Percentiles rank a stretch among this genome's conserved stretches.
phyloP scores from a whole-genome alignment of 176 grass and related monocot genomes.

The Eleusine coracana region DNA sequence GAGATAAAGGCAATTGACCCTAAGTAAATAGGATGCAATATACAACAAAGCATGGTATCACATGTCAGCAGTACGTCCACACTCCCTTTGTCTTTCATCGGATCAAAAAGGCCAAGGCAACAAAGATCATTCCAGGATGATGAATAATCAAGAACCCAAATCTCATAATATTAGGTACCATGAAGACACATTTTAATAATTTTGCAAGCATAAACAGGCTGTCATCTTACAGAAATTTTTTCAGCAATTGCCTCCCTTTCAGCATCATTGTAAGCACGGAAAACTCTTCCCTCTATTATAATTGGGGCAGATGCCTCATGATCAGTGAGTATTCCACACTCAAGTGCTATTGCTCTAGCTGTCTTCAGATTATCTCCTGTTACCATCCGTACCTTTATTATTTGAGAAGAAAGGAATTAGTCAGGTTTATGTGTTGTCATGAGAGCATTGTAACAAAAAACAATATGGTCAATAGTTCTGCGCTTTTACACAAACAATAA shows the following conservation, averaged over 20 bases:
- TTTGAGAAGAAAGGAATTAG: conserved; percentile 26
- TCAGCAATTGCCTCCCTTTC: conserved; percentile 58
- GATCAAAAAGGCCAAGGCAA: conserved; percentile 29
- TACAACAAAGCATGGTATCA: conserved; percentile 9
- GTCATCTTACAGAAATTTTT: conserved; percentile 63
- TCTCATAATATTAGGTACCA: neutral
- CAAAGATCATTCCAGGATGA: conserved; percentile 5
- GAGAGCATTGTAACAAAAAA: conserved; percentile 6
- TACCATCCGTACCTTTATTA: conserved; percentile 86
- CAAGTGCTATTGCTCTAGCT: conserved; percentile 88
- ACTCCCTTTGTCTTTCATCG: neutral
- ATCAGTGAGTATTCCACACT: conserved; percentile 84
- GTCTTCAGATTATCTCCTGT: conserved; percentile 99
- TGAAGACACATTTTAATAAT: conserved; percentile 15
- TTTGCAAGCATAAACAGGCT: conserved; percentile 23
- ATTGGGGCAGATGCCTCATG: conserved; percentile 36
- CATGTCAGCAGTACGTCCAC: neutral
- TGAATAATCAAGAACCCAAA: conserved; percentile 18
- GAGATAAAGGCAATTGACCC: neutral
- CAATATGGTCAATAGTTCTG: conserved; percentile 4
- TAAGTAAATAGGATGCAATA: conserved; percentile 6
- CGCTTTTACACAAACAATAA: conserved; percentile 4
- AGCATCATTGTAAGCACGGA: conserved; percentile 56
- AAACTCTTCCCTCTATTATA: conserved; percentile 81
- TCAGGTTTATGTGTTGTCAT: conserved; percentile 19